A percentile compares a stretch with the other conserved stretches of the same genome.
phyloP scores from a whole-genome alignment of 768 basidiomycete genomes.

The Hydnomerulius pinastri region DNA sequence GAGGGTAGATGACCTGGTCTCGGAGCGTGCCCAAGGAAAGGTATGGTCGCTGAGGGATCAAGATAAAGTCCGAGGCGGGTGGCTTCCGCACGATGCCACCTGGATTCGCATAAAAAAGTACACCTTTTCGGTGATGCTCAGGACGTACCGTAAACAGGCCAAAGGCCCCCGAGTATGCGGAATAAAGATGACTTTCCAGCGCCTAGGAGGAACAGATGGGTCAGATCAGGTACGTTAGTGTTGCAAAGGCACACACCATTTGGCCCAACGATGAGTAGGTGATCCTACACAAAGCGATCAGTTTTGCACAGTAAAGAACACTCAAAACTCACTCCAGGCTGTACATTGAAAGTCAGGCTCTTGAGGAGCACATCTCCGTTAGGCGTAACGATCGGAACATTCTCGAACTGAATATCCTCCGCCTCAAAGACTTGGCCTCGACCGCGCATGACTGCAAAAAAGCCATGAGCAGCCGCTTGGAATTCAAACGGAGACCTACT shows the following conservation, averaged over 20 bases:
- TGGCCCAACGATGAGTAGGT: constrained; percentile 90
- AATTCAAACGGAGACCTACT: too few species aligned
- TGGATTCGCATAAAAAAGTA: constrained; percentile 19
- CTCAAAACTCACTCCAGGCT: constrained; percentile 63
- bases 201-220: constrained; percentile 39
- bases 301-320: neutral
- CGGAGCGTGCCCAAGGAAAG: constrained; percentile 91
- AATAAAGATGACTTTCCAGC: constrained; percentile 92
- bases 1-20: constrained; percentile 96
- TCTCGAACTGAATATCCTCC: constrained; percentile 88
- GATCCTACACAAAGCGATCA: constrained; percentile 56
- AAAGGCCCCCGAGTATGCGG: constrained; percentile 95
- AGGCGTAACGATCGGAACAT: constrained; percentile 94
- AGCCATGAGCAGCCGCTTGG: too few species aligned
- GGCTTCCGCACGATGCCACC: constrained; percentile 88
- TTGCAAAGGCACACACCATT: constrained; percentile 59
- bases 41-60: constrained; percentile 96
- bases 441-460: constrained; percentile 65
- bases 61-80: constrained; percentile 81
- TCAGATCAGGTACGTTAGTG: neutral
- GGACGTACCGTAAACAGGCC: constrained; percentile 66
- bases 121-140: neutral
- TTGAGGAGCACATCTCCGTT: constrained; percentile 91
- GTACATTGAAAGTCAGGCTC: constrained; percentile 85
- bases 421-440: constrained; percentile 80